Conservation (phyloP, 257 asterid genomes). For the Solanum paucissectum region DNA sequence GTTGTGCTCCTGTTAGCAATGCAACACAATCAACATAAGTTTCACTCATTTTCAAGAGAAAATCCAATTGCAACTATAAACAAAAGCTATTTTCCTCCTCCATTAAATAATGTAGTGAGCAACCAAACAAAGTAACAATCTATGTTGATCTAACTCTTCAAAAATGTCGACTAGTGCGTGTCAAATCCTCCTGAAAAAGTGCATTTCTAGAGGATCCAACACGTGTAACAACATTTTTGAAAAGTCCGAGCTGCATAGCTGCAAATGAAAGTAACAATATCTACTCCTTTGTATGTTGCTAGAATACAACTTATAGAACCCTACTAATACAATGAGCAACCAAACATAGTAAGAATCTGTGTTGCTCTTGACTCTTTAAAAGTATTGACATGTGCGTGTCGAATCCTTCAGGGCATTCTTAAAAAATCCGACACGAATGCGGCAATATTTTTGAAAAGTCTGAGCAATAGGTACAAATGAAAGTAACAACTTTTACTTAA, state of each 20-base stretch:
- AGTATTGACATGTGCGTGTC: background rate
- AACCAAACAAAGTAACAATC: background rate
- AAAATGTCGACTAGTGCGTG: background rate
- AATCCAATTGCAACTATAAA: background rate
- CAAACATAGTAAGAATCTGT: background rate
- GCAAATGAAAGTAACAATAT: background rate
- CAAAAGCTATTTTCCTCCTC: background rate
- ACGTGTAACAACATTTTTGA: background rate
- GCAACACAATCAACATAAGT: background rate
- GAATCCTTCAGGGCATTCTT: background rate
- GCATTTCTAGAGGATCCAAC: background rate
- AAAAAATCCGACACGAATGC: background rate
- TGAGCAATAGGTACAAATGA: background rate
- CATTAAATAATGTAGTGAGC: background rate
- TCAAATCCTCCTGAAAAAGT: background rate
- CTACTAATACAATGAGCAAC: background rate
- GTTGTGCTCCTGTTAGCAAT: slow-evolving; percentile 50
- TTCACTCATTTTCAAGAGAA: background rate
- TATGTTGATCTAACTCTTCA: background rate
- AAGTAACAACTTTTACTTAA: background rate
- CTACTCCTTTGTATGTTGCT: background rate
- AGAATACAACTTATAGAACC: background rate
- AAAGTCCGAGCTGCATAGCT: background rate
- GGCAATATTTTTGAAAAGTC: background rate
- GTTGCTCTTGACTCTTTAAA: background rate